These are phyloP conservation scores for Eremochloa ophiuroides DNA, from an alignment of 176 grass and related monocot genomes.

Conservation along the genomic window DNA sequence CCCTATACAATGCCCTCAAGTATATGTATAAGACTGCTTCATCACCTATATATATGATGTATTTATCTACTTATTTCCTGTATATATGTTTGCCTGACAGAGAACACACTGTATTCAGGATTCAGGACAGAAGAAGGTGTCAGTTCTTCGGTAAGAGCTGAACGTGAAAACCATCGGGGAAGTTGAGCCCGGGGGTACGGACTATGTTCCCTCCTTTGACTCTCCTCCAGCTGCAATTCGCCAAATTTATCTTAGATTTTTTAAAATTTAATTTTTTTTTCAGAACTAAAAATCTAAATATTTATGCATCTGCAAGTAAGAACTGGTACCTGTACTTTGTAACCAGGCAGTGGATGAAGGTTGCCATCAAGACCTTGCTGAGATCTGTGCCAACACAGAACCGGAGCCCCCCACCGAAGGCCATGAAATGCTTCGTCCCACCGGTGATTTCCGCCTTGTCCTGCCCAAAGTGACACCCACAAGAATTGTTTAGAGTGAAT, in stretches of 20 bases:
- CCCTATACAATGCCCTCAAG: slow-evolving; percentile 36
- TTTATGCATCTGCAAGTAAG: neutral
- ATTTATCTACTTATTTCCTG: slow-evolving; percentile 23
- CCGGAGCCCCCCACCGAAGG: slow-evolving; percentile 62
- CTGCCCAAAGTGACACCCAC: slow-evolving; percentile 26
- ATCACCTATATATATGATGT: slow-evolving; percentile 9
- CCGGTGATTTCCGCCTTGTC: slow-evolving; percentile 46
- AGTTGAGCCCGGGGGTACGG: slow-evolving; percentile 64
- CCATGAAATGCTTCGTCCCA: slow-evolving; percentile 74
- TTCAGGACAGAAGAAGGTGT: neutral
- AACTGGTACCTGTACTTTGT: slow-evolving; percentile 70
- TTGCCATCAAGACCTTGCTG: slow-evolving; percentile 66
- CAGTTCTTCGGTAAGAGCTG: slow-evolving; percentile 60
- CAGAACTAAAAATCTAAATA: neutral
- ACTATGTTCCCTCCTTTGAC: slow-evolving; percentile 80
- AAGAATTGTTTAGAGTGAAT: neutral
- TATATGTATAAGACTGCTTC: neutral
- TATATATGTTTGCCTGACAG: neutral
- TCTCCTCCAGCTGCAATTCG: slow-evolving; percentile 42
- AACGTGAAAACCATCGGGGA: slow-evolving; percentile 65
- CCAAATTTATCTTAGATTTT: neutral
- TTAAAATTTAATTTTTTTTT: neutral
- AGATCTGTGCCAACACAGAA: slow-evolving; percentile 78
- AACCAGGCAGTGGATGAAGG: slow-evolving; percentile 73
- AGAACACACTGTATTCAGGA: neutral